These are phyloP conservation scores for Leucaena leucocephala DNA, from an alignment of 306 rosid genomes.

Conservation along the genomic window DNA sequence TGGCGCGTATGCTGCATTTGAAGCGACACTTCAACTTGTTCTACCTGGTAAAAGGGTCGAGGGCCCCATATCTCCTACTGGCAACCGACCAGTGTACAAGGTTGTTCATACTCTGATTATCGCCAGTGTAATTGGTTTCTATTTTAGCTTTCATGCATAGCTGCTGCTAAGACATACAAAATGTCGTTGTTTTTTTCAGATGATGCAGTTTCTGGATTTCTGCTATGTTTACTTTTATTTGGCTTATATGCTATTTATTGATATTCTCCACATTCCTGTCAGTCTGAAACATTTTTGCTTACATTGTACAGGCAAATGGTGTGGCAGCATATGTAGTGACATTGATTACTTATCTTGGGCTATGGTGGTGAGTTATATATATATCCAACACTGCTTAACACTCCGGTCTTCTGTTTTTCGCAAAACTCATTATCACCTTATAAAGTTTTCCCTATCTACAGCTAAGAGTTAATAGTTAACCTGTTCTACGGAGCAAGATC, in stretches of 20 bases:
- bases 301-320: slow-evolving; percentile 77
- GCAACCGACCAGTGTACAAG: slow-evolving; percentile 89
- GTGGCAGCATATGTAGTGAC: slow-evolving; percentile 75
- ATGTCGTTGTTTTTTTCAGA: neutral
- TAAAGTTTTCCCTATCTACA: slow-evolving; percentile 1
- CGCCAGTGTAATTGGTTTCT: neutral
- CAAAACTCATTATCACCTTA: neutral
- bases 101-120: slow-evolving; percentile 36
- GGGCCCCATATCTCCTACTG: slow-evolving; percentile 89
- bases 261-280: neutral
- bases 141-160: neutral
- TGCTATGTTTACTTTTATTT: neutral
- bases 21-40: slow-evolving; percentile 88
- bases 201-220: neutral
- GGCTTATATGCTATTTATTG: neutral
- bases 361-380: slow-evolving; percentile 70
- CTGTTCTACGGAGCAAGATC: slow-evolving; percentile 1
- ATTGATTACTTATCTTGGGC: slow-evolving; percentile 64
- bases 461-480: neutral
- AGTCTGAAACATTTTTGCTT: neutral
- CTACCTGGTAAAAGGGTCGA: slow-evolving; percentile 74
- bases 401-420: neutral
- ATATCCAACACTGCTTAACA: neutral
- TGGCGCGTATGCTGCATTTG: slow-evolving; percentile 64
- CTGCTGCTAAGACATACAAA: neutral